Conservation (phyloP, 345 rosid genomes). For the Passiflora organensis region DNA sequence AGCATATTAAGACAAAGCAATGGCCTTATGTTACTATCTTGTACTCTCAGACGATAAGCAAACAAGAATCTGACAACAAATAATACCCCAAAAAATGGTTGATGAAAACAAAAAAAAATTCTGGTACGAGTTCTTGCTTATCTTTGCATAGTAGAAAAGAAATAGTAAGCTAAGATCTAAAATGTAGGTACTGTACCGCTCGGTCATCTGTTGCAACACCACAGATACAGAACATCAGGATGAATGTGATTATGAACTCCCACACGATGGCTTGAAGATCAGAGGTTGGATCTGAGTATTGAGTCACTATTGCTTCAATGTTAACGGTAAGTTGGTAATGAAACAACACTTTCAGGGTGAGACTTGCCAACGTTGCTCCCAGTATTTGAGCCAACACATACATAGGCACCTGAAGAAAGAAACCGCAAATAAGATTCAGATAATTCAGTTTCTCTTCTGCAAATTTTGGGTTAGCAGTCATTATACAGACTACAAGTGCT, state of each 20-base stretch:
- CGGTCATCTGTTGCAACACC: slow-evolving; percentile 43
- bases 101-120: background rate
- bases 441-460: too few species aligned
- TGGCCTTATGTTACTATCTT: too few species aligned
- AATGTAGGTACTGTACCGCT: slow-evolving; percentile 26
- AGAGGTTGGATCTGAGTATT: slow-evolving; percentile 29
- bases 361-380: slow-evolving; percentile 37
- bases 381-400: slow-evolving; percentile 37
- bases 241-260: slow-evolving; percentile 45
- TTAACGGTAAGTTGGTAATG: slow-evolving; percentile 18
- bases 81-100: too few species aligned
- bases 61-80: too few species aligned
- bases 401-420: slow-evolving; percentile 30
- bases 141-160: background rate
- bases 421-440: too few species aligned
- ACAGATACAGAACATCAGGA: slow-evolving; percentile 32
- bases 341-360: slow-evolving; percentile 34
- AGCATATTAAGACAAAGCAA: background rate
- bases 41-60: too few species aligned
- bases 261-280: slow-evolving; percentile 46
- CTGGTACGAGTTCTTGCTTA: background rate
- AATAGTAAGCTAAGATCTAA: too few species aligned
- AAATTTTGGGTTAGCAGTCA: too few species aligned
- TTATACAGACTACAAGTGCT: background rate
- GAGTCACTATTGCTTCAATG: slow-evolving; percentile 24